These are phyloP conservation scores for Colletotrichum spaethianum DNA, from an alignment of 2,329 filamentous ascomycete genomes.

Conservation along the genomic window DNA sequence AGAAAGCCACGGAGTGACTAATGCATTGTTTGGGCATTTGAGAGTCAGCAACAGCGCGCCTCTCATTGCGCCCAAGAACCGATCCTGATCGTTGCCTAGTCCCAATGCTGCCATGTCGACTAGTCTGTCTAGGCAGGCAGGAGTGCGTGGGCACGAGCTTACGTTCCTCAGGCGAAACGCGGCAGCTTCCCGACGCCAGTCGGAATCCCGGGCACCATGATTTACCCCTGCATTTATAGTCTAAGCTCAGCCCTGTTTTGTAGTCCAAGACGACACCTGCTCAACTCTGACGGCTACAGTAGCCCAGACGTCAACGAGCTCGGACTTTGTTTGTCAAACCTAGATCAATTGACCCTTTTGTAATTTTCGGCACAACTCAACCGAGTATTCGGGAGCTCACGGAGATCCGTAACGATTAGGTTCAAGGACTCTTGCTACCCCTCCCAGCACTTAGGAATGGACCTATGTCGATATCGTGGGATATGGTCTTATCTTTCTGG, in stretches of 20 bases:
- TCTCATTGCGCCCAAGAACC: background rate
- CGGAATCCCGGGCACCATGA: background rate
- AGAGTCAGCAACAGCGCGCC: background rate
- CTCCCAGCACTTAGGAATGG: background rate
- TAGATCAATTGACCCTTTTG: too few species aligned
- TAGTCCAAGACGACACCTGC: background rate
- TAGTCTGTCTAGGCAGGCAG: background rate
- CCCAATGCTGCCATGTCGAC: background rate
- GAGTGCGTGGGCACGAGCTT: background rate
- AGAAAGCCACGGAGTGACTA: background rate
- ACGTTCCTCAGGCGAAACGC: background rate
- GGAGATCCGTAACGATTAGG: background rate
- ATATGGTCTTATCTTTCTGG: background rate
- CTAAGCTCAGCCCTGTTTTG: background rate
- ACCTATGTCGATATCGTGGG: too few species aligned
- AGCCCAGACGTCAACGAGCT: slow-evolving; percentile 3
- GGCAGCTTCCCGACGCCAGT: background rate
- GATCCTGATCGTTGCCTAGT: too few species aligned
- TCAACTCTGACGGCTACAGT: background rate
- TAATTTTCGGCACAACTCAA: background rate
- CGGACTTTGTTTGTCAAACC: background rate
- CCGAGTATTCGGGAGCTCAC: background rate
- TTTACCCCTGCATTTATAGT: background rate
- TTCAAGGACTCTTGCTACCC: background rate
- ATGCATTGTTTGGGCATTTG: too few species aligned